Base-by-base conservation (phyloP, 2,329 filamentous ascomycete genomes). In the Trichophyton benhamiae region DNA sequence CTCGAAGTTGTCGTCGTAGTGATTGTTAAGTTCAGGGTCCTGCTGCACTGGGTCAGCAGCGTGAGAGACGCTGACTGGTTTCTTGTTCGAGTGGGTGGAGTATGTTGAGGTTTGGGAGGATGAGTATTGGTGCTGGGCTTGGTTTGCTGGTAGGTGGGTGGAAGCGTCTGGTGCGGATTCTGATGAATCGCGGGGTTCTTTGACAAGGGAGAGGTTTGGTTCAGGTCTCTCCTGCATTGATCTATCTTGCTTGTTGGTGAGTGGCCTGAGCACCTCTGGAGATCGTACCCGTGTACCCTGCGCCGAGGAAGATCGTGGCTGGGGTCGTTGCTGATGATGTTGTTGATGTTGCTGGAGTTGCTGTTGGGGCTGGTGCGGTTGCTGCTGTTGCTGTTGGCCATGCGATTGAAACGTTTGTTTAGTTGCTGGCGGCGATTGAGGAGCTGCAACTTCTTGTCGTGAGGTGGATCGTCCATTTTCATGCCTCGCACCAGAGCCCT, bases 401-500 rank as follows among this genome's bases (percentile, higher is more conserved):
- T 30, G 11, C 2, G 49, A n/a, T 22, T 17, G 55, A 15, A 25
- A 42, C 30, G 20, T 38, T 58, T 58, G 55, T 30, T 58, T 58
- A 30, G 17, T 15, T 25, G 38, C 33, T 30, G 57, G 13, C n/a
- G 57, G 57, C 5, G 57, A 59, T 30, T 53, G 49, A 11, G 49
- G 20, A n/a, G 49, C 22, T 27, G 42, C 33, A 36, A 36, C 46
- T 15, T 44, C 46, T 20, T 63, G 57, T 17, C 4, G 41, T 15
- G 53, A n/a, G n/a, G 44, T 15, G 3, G 17, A 63, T 25, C 63
- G 64, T 8, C 64, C 64, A 22, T 63, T 36, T 1, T 53, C 49
- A 25, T 53, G 30, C 1, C 13, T 33, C 8, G 49, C 1, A 30
- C 64, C 66, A 9, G 65, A 64, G 38, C 81, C 80, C 25, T 80